Percentiles rank a stretch among this genome's conserved stretches.
Conservation (phyloP, 139 green algal species). For the Trebouxia sp. region DNA sequence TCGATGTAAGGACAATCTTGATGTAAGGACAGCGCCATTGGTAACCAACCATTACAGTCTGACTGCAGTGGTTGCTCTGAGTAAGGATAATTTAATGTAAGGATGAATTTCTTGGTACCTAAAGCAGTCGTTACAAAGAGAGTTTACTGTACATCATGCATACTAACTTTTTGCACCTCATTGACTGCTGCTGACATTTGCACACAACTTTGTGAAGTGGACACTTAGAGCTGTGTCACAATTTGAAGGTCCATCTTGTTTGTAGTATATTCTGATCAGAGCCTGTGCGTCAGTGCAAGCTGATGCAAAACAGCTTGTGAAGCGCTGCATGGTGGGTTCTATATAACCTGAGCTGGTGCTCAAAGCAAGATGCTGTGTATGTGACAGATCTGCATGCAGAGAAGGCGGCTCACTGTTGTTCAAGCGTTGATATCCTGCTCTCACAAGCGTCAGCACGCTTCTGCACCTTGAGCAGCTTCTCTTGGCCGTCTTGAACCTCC, state of each 20-base stretch:
- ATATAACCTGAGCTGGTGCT: background rate
- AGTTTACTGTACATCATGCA: no score
- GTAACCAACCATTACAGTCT: no score
- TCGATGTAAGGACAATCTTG: background rate
- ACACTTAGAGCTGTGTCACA: background rate
- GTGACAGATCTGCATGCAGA: background rate
- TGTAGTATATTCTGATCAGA: no score
- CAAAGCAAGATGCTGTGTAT: background rate
- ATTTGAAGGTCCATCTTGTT: no score
- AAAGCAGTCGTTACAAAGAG: no score
- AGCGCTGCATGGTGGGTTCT: no score
- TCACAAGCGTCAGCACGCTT: background rate
- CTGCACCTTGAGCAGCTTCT: slow-evolving; percentile 14
- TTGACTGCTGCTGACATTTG: background rate
- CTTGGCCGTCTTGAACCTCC: background rate
- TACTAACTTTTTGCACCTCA: background rate
- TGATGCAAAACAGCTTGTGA: no score
- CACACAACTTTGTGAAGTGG: background rate
- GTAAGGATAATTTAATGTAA: no score
- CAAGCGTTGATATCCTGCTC: background rate
- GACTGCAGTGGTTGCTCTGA: no score
- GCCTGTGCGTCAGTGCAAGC: no score
- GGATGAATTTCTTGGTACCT: no score
- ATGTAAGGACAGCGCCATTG: background rate
- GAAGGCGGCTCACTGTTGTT: background rate